Percentiles rank a stretch among this genome's conserved stretches.
Conservation (phyloP, 2,329 filamentous ascomycete genomes). For the Davidsoniella eucalypti region DNA sequence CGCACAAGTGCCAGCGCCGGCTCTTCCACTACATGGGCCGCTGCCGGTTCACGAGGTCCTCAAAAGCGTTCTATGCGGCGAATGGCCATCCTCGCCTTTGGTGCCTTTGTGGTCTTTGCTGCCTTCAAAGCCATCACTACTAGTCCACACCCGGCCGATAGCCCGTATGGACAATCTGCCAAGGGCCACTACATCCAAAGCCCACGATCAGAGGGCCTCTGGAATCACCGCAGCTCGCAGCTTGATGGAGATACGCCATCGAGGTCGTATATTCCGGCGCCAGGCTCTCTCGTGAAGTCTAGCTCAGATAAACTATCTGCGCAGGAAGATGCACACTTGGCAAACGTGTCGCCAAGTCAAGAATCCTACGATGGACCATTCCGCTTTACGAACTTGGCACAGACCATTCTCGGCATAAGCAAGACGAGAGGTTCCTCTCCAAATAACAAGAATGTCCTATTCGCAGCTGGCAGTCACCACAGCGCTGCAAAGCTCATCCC, state of each 20-base stretch:
- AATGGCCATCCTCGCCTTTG: slow-evolving; percentile 29
- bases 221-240: background rate
- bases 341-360: background rate
- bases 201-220: background rate
- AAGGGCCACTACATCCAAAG: background rate
- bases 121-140: slow-evolving; percentile 1
- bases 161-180: slow-evolving; percentile 10
- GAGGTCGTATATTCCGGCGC: background rate
- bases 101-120: slow-evolving; percentile 14
- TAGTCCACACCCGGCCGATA: slow-evolving; percentile 4
- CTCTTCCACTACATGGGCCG: slow-evolving; percentile 20
- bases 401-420: slow-evolving; percentile 43
- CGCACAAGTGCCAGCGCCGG: slow-evolving; percentile 12
- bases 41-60: slow-evolving; percentile 19
- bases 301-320: background rate
- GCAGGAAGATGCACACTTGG: slow-evolving; percentile 7
- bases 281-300: background rate
- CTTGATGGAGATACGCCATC: slow-evolving; percentile 9
- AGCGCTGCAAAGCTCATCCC: slow-evolving; percentile 61
- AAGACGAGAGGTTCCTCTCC: slow-evolving; percentile 33
- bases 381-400: slow-evolving; percentile 47
- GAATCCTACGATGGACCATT: slow-evolving; percentile 50
- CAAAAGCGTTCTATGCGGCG: slow-evolving; percentile 37
- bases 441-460: slow-evolving; percentile 57
- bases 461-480: slow-evolving; percentile 57